A percentile compares a stretch with the other conserved stretches of the same genome.
phyloP scores from a whole-genome alignment of 2,329 filamentous ascomycete species.

The Sclerotiophoma versabilis region DNA sequence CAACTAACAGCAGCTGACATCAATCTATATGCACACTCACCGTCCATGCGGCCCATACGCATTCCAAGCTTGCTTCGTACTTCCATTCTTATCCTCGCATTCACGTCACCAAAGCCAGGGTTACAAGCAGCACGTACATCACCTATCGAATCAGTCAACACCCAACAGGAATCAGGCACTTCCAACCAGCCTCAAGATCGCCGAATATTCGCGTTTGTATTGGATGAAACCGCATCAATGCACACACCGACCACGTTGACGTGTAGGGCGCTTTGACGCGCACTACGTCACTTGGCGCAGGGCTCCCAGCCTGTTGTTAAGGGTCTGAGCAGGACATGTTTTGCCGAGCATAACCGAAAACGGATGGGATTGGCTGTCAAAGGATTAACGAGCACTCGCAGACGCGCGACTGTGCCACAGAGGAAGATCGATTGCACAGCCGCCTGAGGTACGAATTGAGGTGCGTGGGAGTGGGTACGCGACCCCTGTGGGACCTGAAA shows the following conservation, averaged over 20 bases:
- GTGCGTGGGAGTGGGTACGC: slow-evolving; percentile 14
- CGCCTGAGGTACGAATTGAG: slow-evolving; percentile 14
- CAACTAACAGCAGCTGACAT: neutral
- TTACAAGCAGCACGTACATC: slow-evolving; percentile 10
- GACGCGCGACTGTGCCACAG: slow-evolving; percentile 13
- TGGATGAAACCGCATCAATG: slow-evolving; percentile 12
- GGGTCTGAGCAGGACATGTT: slow-evolving; percentile 4
- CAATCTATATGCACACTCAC: slow-evolving; percentile 14
- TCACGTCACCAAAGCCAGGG: slow-evolving; percentile 37
- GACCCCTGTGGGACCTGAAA: slow-evolving; percentile 11
- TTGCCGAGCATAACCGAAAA: slow-evolving; percentile 10
- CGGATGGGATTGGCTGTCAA: slow-evolving; percentile 3
- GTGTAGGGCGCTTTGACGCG: slow-evolving; percentile 23
- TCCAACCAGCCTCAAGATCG: slow-evolving; percentile 32
- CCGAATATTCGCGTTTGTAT: slow-evolving; percentile 13
- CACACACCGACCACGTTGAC: slow-evolving; percentile 32
- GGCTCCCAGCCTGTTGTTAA: slow-evolving; percentile 23
- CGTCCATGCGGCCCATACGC: slow-evolving; percentile 4
- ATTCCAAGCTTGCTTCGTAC: slow-evolving; percentile 17
- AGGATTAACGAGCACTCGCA: neutral
- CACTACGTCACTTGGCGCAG: slow-evolving; percentile 27
- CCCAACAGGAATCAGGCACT: slow-evolving; percentile 20
- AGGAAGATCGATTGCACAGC: slow-evolving; percentile 17
- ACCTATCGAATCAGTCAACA: slow-evolving; percentile 19
- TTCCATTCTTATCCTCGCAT: slow-evolving; percentile 19